Evolutionary conservation across 768 basidiomycete genomes (phyloP), one percentile per base, ranked within the genome.

Genomic region (Rubroboletus pulcherrimus): DNA sequence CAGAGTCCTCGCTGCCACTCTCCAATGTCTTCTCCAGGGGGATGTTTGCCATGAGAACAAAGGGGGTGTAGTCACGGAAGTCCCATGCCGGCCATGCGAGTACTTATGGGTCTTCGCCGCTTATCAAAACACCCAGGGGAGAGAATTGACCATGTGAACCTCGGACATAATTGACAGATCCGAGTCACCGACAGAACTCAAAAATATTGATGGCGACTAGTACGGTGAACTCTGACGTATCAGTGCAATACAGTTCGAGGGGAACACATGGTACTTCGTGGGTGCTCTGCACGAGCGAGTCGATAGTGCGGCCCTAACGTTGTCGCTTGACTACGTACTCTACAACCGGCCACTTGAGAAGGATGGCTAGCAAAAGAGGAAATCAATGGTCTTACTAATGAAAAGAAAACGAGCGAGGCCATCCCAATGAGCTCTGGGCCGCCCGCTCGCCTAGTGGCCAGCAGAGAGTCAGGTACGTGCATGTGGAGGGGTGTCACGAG

Each of bases 1-100:
- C 61, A 46, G 62, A 71, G 45, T 70, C 69, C 14, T 69, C 65
- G 66, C 66, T 71, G 42, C 60, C 60, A 39, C 54, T 63, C 46
- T 65, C 69, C 38, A 61, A 53, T 49, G 55, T 44, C 37, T 72
- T 66, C 44, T 65, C 65, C 31, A 48, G 5, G 42, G 24, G 15
- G 39, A 53, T 14, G 52, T 67, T 56, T 39, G 65, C 57, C 59
- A 62, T 56, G 56, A 52, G 44, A 30, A 51, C 39, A 38, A 29
- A 49, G 26, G 53, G 29, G 35, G 12, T 19, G 40, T 50, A 17
- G 41, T 37, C 4, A 52, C 4, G 5, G 14, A 50, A n/a, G 14
- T 31, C 4, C 44, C 11, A 38, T 39, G 38, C 24, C 12, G 12
- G 34, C 47, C 31, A 29, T 4, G 44, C 39, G 34, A 12, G 44